Conservation (phyloP, 495 filamentous ascomycete genomes). For the Polyplosphaeria fusca region DNA sequence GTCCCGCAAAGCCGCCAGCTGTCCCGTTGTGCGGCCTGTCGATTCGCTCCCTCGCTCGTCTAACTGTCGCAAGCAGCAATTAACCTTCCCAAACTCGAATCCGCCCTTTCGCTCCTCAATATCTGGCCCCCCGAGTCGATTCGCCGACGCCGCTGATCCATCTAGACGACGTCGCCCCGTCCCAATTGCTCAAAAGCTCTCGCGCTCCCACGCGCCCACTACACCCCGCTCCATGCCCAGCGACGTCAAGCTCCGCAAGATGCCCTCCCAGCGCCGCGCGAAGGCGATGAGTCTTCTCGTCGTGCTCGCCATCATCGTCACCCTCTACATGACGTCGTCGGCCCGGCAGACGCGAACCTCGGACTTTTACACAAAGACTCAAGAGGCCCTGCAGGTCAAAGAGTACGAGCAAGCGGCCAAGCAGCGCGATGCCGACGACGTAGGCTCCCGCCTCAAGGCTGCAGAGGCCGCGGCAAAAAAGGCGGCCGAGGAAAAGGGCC, state of each 20-base stretch:
- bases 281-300: slow-evolving; percentile 57
- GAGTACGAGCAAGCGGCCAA: slow-evolving; percentile 37
- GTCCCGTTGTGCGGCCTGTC: no score
- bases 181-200: background rate
- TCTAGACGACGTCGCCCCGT: background rate
- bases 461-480: slow-evolving; percentile 41
- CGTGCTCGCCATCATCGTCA: slow-evolving; percentile 54
- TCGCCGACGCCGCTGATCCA: background rate
- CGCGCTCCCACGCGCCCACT: background rate
- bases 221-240: background rate
- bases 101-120: background rate
- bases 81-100: background rate
- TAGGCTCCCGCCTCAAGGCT: slow-evolving; percentile 40
- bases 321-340: slow-evolving; percentile 59
- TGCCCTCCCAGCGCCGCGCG: slow-evolving; percentile 69
- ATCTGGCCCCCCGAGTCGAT: background rate
- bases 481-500: slow-evolving; percentile 53
- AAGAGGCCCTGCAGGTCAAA: slow-evolving; percentile 46
- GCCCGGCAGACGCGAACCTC: slow-evolving; percentile 43
- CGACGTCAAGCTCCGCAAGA: slow-evolving; percentile 36
- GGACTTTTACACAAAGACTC: slow-evolving; percentile 57
- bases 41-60: background rate
- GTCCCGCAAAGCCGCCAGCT: no score
- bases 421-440: slow-evolving; percentile 31
- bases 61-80: background rate